Conservation (phyloP, 768 basidiomycete species). For the Rhizopogon salebrosus region DNA sequence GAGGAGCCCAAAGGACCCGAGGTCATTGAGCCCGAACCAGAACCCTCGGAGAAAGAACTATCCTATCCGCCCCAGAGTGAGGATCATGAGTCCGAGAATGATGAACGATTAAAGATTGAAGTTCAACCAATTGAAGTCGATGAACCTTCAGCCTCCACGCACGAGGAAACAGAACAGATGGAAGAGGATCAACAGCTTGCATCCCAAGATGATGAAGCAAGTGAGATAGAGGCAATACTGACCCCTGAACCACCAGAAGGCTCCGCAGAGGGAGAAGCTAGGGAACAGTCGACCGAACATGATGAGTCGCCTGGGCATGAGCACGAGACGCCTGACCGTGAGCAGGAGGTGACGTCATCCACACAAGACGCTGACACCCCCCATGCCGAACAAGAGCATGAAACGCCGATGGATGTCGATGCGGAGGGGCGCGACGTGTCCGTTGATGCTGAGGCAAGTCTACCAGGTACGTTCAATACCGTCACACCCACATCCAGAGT, state of each 20-base stretch:
- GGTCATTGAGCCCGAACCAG: background rate
- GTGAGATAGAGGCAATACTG: background rate
- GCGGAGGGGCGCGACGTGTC: background rate
- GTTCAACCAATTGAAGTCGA: background rate
- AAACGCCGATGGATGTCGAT: conserved; percentile 19
- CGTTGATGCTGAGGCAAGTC: background rate
- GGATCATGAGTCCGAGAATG: background rate
- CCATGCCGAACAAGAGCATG: conserved; percentile 30
- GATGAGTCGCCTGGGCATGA: background rate
- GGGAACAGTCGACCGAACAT: background rate
- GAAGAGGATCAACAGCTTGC: background rate
- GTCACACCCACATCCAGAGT: background rate
- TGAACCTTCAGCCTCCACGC: background rate
- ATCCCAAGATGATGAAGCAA: background rate
- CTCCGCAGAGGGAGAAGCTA: background rate
- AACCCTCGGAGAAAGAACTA: background rate
- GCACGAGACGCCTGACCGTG: background rate
- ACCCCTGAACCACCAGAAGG: background rate
- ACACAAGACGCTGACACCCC: conserved; percentile 17
- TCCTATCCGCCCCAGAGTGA: background rate
- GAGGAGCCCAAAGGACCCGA: background rate
- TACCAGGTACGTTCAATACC: background rate
- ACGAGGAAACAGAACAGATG: background rate
- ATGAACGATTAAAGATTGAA: background rate
- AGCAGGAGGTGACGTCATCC: background rate